phyloP scores from a whole-genome alignment of 306 rosid genomes.

The Citrullus mucosospermus region DNA sequence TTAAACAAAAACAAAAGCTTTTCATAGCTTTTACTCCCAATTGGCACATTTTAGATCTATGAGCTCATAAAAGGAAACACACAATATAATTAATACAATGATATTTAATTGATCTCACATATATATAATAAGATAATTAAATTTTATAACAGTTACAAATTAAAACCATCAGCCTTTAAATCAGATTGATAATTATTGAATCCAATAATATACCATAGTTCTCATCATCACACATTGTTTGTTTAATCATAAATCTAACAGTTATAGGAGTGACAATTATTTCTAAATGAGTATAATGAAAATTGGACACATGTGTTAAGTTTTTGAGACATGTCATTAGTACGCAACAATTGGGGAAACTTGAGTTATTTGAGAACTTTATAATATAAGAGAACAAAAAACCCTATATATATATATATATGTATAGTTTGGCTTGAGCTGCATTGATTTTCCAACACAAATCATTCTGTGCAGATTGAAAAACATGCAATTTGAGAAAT shows the following conservation, averaged over 20 bases:
- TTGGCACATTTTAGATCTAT: background rate
- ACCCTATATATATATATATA: background rate
- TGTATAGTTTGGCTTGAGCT: background rate
- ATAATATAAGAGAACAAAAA: background rate
- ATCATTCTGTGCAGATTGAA: background rate
- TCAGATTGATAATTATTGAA: no score
- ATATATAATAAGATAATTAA: no score
- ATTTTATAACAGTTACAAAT: no score
- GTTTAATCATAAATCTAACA: background rate
- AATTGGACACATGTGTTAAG: background rate
- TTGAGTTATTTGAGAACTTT: background rate
- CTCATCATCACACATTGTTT: background rate
- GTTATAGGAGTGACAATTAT: background rate
- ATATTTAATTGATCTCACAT: no score
- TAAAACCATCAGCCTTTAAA: no score
- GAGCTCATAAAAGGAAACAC: background rate
- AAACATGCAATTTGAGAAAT: background rate
- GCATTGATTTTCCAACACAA: background rate
- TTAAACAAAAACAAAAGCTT: background rate
- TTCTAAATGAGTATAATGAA: background rate
- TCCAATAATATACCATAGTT: background rate
- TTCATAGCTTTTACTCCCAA: background rate
- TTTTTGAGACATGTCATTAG: background rate
- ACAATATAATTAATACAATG: background rate
- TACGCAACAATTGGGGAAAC: background rate